Evolutionary conservation across 345 rosid genomes (phyloP), one percentile per base, ranked within the genome.

Genomic region (Adansonia digitata): DNA sequence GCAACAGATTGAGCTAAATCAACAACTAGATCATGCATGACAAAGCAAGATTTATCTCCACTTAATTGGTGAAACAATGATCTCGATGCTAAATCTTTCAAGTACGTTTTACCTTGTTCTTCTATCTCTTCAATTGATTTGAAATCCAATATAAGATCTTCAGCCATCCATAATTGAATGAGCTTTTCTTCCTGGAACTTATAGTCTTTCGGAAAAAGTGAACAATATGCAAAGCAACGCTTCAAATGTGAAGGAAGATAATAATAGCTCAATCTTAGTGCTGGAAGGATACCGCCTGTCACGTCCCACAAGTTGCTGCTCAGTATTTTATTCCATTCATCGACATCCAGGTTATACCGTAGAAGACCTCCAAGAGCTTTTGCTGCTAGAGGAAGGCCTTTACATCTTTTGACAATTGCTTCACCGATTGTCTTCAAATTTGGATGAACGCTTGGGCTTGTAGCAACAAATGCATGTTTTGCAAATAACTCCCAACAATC

Each of bases 221-320:
- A 57, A 27, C 62, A 57, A 57, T 57, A 57, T 57, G 62, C 62
- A 57, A 57, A 57, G 62, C 62, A 57, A 5, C 62, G 37, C 37
- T 26, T 57, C 35, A 57, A 27, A 57, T 27, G 62, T 26, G 62
- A 26, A 27, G 62, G 62, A 27, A 57, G 62, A 57, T 57, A 26
- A 26, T 57, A 27, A 57, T 57, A 57, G 13, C 62, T 57, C 14
- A 57, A 57, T 27, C 62, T 57, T 13, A 57, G 18, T 5, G 62
- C 62, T 1, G 62, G 62, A 57, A 57, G 62, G 35, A 57, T 57
- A 24, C 35, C 37, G 27, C 27, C 35, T 27, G 37, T 26, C 4
- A 57, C 1, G 18, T 57, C 62, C 35, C 35, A 57, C 34, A 57
- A 27, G 62, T 57, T 3, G 61, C n/a, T 26, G 61, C 11, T 24